Evolutionary conservation across 164 flowering plant species (phyloP).

Genomic region (Vitis rotundifolia): DNA sequence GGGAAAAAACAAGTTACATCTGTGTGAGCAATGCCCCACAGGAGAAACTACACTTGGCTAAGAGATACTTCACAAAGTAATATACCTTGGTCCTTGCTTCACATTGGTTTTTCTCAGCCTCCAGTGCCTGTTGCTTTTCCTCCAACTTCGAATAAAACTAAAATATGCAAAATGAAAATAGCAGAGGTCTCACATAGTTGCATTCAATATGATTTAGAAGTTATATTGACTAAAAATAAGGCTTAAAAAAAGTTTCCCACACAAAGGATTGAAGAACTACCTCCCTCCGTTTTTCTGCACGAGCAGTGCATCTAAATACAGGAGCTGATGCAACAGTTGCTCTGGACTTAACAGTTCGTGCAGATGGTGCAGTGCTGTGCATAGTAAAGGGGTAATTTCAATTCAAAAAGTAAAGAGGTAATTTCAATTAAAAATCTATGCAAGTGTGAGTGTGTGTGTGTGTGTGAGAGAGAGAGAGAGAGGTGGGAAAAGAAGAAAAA

Average conservation of each 20-base stretch:
- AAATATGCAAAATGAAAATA: background rate
- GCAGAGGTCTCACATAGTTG: too few species aligned
- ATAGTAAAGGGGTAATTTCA: constrained; percentile 30
- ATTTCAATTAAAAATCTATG: too few species aligned
- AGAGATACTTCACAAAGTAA: background rate
- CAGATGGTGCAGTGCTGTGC: constrained; percentile 39
- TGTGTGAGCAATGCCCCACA: background rate
- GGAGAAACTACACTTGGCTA: background rate
- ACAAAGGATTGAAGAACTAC: constrained; percentile 24
- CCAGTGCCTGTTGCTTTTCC: constrained; percentile 65
- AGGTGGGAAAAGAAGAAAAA: background rate
- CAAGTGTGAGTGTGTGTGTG: too few species aligned
- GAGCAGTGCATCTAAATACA: constrained; percentile 38
- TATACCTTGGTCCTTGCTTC: constrained; percentile 66
- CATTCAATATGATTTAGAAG: too few species aligned
- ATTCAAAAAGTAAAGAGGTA: background rate
- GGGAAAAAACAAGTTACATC: background rate
- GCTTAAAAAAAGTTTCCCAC: background rate
- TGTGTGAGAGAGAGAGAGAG: background rate
- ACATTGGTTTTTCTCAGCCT: constrained; percentile 58
- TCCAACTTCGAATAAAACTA: constrained; percentile 66
- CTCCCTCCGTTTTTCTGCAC: constrained; percentile 67
- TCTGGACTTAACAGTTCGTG: constrained; percentile 25
- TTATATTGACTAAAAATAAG: background rate
- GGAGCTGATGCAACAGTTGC: constrained; percentile 51